phyloP scores from a whole-genome alignment of 164 flowering plant species.

The Piper betle region DNA sequence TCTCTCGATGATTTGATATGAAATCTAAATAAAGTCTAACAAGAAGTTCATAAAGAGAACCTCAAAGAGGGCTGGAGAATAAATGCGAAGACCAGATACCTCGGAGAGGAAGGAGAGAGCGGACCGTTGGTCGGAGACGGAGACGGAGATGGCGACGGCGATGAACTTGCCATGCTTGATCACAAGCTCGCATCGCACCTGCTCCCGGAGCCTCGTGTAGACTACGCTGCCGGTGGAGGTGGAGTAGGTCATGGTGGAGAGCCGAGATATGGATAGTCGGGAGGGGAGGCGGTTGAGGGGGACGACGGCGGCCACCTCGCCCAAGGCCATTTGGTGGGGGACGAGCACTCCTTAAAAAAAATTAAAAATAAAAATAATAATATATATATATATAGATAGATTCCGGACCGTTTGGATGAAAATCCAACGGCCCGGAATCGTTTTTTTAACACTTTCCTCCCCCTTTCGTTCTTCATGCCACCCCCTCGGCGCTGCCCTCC shows the following conservation, averaged over 20 bases:
- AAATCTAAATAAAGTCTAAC: too few relatives aligned
- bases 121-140: conserved; percentile 48
- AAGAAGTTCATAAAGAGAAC: neutral
- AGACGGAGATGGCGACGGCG: conserved; percentile 77
- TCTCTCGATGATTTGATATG: too few relatives aligned
- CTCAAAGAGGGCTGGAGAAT: neutral
- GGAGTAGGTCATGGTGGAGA: neutral
- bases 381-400: too few relatives aligned
- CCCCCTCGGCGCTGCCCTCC: too few relatives aligned
- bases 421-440: too few relatives aligned
- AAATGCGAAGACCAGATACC: conserved; percentile 20
- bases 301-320: neutral
- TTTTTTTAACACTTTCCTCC: too few relatives aligned
- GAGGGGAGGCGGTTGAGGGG: conserved; percentile 3
- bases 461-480: too few relatives aligned
- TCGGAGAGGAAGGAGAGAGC: conserved; percentile 64
- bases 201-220: conserved; percentile 52
- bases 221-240: conserved; percentile 12
- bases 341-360: too few relatives aligned
- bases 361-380: too few relatives aligned
- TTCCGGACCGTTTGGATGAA: too few relatives aligned
- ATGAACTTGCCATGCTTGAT: conserved; percentile 93
- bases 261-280: neutral
- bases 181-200: conserved; percentile 37
- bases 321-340: neutral